phyloP scores from a whole-genome alignment of 2,329 filamentous ascomycete species.

The Cladorrhinum sp. region DNA sequence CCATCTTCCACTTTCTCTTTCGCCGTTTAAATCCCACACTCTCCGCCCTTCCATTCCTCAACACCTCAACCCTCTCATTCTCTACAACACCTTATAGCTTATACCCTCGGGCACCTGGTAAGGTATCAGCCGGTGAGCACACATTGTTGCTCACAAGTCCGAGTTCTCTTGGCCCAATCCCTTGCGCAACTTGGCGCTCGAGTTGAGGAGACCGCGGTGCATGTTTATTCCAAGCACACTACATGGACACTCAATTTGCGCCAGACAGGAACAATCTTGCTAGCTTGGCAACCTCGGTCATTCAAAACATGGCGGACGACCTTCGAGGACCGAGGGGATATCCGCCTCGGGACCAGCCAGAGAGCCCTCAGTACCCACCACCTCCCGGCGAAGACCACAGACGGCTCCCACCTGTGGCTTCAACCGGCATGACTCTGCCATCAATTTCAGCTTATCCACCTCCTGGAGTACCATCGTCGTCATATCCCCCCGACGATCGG shows the following conservation, averaged over 20 bases:
- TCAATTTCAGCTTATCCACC: constrained; percentile 46
- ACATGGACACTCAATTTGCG: neutral
- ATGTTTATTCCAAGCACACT: neutral
- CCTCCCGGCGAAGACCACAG: constrained; percentile 40
- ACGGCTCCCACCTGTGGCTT: constrained; percentile 29
- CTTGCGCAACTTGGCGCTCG: neutral
- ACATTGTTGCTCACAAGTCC: neutral
- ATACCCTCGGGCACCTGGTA: neutral
- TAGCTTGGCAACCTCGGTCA: neutral
- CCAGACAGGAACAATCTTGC: neutral
- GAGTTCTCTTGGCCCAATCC: neutral
- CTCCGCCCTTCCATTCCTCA: constrained; percentile 8
- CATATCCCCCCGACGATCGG: constrained; percentile 21
- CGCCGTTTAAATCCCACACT: constrained; percentile 13
- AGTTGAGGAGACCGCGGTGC: neutral
- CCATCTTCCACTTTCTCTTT: constrained; percentile 9
- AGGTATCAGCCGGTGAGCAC: neutral
- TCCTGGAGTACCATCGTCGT: constrained; percentile 17
- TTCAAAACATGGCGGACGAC: constrained; percentile 38
- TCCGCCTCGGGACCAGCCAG: constrained; percentile 34
- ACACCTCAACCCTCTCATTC: neutral
- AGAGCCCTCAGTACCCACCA: constrained; percentile 43
- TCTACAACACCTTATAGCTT: neutral
- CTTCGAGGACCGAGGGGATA: constrained; percentile 34
- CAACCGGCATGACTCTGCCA: constrained; percentile 44